These are phyloP conservation scores for Pseudogymnoascus sp. DNA, from an alignment of 2,329 filamentous ascomycete genomes.

Conservation along the genomic window DNA sequence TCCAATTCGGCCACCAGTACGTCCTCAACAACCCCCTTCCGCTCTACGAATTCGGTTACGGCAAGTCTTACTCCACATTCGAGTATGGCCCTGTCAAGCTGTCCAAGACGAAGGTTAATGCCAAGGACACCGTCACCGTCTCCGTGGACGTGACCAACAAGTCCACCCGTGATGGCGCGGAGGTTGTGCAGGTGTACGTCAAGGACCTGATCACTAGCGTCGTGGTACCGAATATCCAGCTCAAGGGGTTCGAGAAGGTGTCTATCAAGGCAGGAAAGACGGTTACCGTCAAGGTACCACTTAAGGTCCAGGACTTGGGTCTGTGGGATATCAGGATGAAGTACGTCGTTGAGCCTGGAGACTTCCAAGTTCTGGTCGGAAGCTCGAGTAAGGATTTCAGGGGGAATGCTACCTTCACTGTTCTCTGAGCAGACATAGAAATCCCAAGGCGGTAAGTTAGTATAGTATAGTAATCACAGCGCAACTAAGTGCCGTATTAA, in stretches of 20 bases:
- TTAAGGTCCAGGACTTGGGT: constrained; percentile 60
- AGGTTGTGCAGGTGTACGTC: constrained; percentile 52
- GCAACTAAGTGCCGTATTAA: not conserved
- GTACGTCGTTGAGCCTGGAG: constrained; percentile 66
- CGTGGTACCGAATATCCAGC: constrained; percentile 59
- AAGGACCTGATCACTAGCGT: constrained; percentile 40
- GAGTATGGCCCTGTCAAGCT: constrained; percentile 41
- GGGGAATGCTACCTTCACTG: constrained; percentile 48
- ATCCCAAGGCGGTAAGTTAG: not conserved
- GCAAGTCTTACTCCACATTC: constrained; percentile 62
- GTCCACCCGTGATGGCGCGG: constrained; percentile 41
- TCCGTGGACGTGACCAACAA: constrained; percentile 53
- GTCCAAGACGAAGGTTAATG: constrained; percentile 30
- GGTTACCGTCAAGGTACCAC: constrained; percentile 45
- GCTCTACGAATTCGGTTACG: constrained; percentile 80
- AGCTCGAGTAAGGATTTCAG: constrained; percentile 49
- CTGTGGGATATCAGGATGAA: constrained; percentile 65
- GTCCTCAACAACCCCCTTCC: constrained; percentile 73
- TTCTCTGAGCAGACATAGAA: constrained; percentile 23
- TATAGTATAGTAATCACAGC: not conserved
- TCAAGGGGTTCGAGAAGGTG: constrained; percentile 67
- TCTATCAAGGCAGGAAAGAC: constrained; percentile 47
- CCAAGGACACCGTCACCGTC: constrained; percentile 44
- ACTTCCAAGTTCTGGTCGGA: constrained; percentile 58
- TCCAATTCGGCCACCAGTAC: constrained; percentile 81